These are phyloP conservation scores for Fraxinus floribunda DNA, from an alignment of 305 asterid species.

Conservation along the genomic window DNA sequence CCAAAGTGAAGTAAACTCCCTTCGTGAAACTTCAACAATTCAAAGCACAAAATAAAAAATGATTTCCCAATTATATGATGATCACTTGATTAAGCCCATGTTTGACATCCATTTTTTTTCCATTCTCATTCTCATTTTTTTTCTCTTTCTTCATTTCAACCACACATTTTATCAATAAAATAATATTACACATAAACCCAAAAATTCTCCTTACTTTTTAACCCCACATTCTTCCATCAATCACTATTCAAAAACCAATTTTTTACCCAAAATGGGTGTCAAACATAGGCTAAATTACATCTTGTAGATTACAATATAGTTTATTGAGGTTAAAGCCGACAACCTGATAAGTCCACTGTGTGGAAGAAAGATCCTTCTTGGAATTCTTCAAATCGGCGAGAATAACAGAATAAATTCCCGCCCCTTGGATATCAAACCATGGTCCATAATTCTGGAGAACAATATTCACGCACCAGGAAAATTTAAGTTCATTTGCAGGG, in stretches of 20 bases:
- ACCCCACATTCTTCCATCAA: too few relatives aligned
- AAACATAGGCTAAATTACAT: too few relatives aligned
- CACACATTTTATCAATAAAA: too few relatives aligned
- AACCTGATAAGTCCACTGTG: conserved; percentile 80
- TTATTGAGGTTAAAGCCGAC: conserved; percentile 9
- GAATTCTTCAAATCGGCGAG: conserved; percentile 38
- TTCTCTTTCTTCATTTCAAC: too few relatives aligned
- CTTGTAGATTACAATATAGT: neutral
- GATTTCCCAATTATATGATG: neutral
- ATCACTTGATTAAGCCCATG: neutral
- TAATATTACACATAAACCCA: too few relatives aligned
- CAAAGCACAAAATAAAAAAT: neutral
- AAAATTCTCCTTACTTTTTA: too few relatives aligned
- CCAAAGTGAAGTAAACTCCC: neutral
- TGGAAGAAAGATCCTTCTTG: conserved; percentile 47
- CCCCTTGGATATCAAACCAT: conserved; percentile 72
- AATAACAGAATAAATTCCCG: conserved; percentile 56
- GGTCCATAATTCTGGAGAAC: conserved; percentile 72
- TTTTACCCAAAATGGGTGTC: too few relatives aligned
- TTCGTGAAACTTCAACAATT: neutral
- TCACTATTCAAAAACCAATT: too few relatives aligned
- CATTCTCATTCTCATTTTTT: too few relatives aligned
- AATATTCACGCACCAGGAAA: conserved; percentile 12
- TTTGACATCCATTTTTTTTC: too few relatives aligned
- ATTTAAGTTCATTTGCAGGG: neutral